Percentiles rank a stretch among this genome's conserved stretches.
Conservation (phyloP, 768 basidiomycete species). For the Mycena crocata region DNA sequence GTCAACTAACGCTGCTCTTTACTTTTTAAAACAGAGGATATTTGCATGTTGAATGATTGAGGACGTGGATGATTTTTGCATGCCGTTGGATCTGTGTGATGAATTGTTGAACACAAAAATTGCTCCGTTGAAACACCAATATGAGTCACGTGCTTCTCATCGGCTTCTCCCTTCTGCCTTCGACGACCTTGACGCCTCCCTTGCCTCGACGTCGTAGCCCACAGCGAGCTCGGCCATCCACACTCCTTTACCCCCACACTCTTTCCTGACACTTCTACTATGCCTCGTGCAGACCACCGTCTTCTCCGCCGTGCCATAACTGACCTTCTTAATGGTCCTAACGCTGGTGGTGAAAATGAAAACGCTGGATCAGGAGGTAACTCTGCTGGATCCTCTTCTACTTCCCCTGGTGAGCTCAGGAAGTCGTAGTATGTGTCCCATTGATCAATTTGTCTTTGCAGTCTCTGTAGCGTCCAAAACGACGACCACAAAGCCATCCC, state of each 20-base stretch:
- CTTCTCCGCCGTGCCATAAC: neutral
- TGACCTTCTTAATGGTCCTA: neutral
- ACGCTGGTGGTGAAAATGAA: neutral
- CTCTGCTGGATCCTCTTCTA: neutral
- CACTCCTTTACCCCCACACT: slow-evolving; percentile 33
- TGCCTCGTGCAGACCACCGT: slow-evolving; percentile 28
- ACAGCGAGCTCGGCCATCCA: slow-evolving; percentile 32
- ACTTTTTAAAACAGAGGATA: too few relatives aligned
- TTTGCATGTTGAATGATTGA: too few relatives aligned
- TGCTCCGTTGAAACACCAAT: neutral
- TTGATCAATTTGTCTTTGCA: too few relatives aligned
- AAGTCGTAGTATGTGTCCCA: too few relatives aligned
- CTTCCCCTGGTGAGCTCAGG: neutral
- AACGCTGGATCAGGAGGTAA: neutral
- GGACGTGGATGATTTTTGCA: neutral
- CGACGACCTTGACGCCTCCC: slow-evolving; percentile 12
- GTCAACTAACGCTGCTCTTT: too few relatives aligned
- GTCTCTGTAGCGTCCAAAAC: slow-evolving; percentile 4
- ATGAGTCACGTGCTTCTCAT: neutral
- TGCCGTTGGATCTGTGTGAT: slow-evolving; percentile 1
- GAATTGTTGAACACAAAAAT: neutral
- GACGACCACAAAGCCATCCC: slow-evolving; percentile 27
- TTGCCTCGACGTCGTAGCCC: slow-evolving; percentile 28
- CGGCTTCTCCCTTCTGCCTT: neutral
- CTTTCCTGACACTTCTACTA: slow-evolving; percentile 19